These are phyloP conservation scores for Solanum verrucosum DNA, from an alignment of 257 asterid genomes.

Conservation along the genomic window DNA sequence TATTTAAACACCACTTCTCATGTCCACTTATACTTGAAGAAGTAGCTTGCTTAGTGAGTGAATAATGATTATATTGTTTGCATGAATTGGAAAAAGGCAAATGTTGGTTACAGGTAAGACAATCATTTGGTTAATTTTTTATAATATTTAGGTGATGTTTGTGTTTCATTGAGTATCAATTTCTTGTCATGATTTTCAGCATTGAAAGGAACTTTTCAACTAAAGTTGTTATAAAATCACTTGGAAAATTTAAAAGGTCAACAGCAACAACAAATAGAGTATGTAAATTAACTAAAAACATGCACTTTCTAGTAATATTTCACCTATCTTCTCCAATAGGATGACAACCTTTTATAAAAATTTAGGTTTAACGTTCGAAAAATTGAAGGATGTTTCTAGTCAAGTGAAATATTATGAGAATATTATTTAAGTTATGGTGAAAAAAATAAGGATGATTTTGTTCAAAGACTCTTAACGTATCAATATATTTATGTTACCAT, in stretches of 20 bases:
- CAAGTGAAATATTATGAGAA: background rate
- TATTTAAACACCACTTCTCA: background rate
- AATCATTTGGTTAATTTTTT: background rate
- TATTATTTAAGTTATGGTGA: background rate
- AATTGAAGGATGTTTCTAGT: background rate
- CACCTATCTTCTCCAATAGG: background rate
- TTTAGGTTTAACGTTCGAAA: background rate
- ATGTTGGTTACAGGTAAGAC: slow-evolving; percentile 9
- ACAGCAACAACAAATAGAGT: background rate
- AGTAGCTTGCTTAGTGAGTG: background rate
- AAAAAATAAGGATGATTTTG: background rate
- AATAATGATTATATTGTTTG: background rate
- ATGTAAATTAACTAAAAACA: background rate
- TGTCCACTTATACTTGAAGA: background rate
- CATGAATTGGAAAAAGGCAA: background rate
- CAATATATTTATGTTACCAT: background rate
- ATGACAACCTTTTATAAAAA: background rate
- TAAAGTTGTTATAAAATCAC: slow-evolving; percentile 11
- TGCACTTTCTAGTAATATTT: background rate
- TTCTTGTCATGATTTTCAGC: background rate
- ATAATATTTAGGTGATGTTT: slow-evolving; percentile 18
- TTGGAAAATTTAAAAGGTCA: background rate
- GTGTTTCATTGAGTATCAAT: slow-evolving; percentile 5
- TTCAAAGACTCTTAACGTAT: background rate
- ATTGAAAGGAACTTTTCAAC: slow-evolving; percentile 21